Conservation (phyloP, 805 yeast species). For the Monosporozyma yasuniensis region DNA sequence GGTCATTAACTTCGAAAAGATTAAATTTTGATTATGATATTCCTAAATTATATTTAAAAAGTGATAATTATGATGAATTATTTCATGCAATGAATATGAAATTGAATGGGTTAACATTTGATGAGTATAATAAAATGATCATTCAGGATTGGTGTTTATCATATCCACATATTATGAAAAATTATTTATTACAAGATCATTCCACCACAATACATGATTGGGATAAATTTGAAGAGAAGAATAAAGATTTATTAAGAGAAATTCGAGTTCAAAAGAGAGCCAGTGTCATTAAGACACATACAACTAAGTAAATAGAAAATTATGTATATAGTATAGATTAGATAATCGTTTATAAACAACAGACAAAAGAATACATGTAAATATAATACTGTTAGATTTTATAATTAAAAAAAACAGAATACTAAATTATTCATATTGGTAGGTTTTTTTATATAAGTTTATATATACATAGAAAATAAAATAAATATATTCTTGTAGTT, state of each 20-base stretch:
- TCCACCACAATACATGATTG: constrained; percentile 17
- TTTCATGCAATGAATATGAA: background rate
- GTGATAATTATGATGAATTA: background rate
- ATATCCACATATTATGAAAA: constrained; percentile 30
- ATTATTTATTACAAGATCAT: constrained; percentile 18
- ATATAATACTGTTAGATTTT: too few species aligned
- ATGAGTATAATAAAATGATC: constrained; percentile 10
- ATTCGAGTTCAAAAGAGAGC: constrained; percentile 11
- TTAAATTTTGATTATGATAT: background rate
- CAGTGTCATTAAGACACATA: constrained; percentile 2
- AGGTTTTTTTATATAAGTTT: too few species aligned
- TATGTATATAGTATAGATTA: background rate
- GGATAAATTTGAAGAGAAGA: constrained; percentile 16
- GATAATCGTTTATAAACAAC: background rate
- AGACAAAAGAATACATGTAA: background rate
- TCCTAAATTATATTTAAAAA: background rate
- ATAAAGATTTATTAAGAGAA: constrained; percentile 11
- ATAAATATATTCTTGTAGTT: too few species aligned
- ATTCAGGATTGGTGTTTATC: background rate
- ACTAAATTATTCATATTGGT: too few species aligned
- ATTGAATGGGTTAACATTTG: constrained; percentile 3
- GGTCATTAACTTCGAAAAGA: background rate
- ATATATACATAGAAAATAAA: background rate
- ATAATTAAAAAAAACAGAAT: too few species aligned
- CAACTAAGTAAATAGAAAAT: background rate